Evolutionary conservation across 1,139 yeast genomes (phyloP).

Genomic region (Wickerhamomyces sp.): DNA sequence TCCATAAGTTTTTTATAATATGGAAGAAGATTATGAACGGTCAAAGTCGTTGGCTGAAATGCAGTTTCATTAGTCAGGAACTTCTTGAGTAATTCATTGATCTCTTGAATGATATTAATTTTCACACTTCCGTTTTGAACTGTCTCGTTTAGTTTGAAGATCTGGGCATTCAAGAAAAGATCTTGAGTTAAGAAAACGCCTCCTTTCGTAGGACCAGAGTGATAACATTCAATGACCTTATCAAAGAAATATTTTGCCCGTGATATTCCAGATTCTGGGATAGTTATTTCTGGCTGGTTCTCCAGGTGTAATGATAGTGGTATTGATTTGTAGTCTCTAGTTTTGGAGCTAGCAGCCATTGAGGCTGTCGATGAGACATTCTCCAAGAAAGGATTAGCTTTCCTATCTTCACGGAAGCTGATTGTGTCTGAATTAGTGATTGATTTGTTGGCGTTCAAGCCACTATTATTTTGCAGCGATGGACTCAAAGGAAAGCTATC

Average conservation of each 20-base stretch:
- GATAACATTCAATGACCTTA: constrained; percentile 10
- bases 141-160: constrained; percentile 8
- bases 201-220: constrained; percentile 4
- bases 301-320: not conserved
- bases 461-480: not conserved
- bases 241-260: constrained; percentile 5
- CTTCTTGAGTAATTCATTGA: constrained; percentile 7
- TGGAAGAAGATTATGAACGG: constrained; percentile 3
- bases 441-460: not conserved
- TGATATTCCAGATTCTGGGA: constrained; percentile 5
- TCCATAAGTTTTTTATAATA: constrained; percentile 12
- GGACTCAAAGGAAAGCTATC: constrained; percentile 3
- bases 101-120: constrained; percentile 14
- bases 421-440: not conserved
- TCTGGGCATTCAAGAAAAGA: constrained; percentile 6
- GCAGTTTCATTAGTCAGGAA: constrained; percentile 3
- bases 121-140: constrained; percentile 13
- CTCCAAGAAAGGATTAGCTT: not conserved
- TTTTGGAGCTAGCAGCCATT: not conserved
- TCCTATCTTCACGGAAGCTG: not conserved
- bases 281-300: not conserved
- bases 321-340: not conserved
- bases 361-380: not conserved
- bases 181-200: constrained; percentile 7
- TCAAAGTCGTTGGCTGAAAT: not conserved